phyloP scores from a whole-genome alignment of 768 basidiomycete species.

The Cystofilobasidium capitatum region DNA sequence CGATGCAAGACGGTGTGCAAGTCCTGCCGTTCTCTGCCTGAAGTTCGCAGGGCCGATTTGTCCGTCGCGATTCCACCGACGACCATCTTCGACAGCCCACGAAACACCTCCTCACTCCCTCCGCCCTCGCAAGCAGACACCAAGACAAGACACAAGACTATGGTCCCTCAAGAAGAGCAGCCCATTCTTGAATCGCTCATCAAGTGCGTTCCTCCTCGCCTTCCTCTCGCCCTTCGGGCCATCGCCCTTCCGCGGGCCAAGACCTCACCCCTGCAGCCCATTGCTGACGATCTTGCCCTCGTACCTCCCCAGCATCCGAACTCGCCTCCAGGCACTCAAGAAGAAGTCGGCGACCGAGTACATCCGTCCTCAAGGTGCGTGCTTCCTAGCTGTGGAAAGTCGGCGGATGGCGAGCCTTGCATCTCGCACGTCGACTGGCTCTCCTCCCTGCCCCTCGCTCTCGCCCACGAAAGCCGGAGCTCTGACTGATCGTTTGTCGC shows the following conservation, averaged over 20 bases:
- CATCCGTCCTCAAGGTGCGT: conserved; percentile 87
- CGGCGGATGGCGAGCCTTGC: background rate
- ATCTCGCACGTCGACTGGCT: background rate
- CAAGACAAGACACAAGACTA: background rate
- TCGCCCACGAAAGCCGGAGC: too few species aligned
- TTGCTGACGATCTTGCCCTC: too few species aligned
- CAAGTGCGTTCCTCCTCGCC: conserved; percentile 50
- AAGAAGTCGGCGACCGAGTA: conserved; percentile 75
- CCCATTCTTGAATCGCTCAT: conserved; percentile 91
- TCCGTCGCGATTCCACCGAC: too few species aligned
- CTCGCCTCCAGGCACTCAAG: conserved; percentile 50
- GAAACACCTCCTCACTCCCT: background rate
- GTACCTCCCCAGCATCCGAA: conserved; percentile 55
- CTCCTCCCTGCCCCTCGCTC: too few species aligned
- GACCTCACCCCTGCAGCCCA: conserved; percentile 31
- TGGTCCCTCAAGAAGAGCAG: conserved; percentile 52
- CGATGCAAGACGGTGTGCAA: too few species aligned
- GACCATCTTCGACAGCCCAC: too few species aligned
- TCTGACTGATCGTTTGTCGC: background rate
- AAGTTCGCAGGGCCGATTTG: too few species aligned
- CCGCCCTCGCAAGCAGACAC: background rate
- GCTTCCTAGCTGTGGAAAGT: conserved; percentile 40
- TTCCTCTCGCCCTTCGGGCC: conserved; percentile 4
- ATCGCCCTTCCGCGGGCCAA: background rate
- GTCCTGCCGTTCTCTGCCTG: too few species aligned